A percentile compares a stretch with the other conserved stretches of the same genome.
Conservation (phyloP, 495 filamentous ascomycete species). For the Penicillium waksmanii region DNA sequence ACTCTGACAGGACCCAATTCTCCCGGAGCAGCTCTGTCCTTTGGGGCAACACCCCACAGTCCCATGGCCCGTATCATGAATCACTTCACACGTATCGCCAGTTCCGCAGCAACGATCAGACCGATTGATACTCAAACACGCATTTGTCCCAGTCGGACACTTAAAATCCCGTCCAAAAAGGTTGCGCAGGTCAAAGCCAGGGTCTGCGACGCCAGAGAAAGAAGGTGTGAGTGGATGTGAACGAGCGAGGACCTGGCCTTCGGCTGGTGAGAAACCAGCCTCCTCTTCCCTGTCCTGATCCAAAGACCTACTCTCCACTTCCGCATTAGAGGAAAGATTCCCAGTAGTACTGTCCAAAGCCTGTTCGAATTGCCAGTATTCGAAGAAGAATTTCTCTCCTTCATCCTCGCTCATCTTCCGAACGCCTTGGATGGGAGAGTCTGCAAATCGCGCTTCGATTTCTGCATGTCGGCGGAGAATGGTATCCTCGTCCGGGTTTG, state of each 20-base stretch:
- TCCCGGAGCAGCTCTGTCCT: constrained; percentile 68
- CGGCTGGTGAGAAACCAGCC: constrained; percentile 11
- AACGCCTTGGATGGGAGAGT: constrained; percentile 42
- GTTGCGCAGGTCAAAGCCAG: neutral
- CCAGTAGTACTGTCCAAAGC: constrained; percentile 9
- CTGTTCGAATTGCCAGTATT: constrained; percentile 60
- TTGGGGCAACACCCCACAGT: constrained; percentile 84
- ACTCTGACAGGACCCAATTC: constrained; percentile 62
- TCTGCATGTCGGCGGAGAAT: constrained; percentile 32
- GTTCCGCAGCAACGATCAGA: constrained; percentile 77
- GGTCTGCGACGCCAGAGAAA: constrained; percentile 34
- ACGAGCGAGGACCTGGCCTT: constrained; percentile 24
- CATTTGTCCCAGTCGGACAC: constrained; percentile 71
- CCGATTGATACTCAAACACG: constrained; percentile 69
- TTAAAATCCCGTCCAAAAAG: constrained; percentile 57
- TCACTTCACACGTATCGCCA: constrained; percentile 68
- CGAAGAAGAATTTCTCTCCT: constrained; percentile 80
- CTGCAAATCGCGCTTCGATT: constrained; percentile 20
- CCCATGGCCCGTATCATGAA: constrained; percentile 72
- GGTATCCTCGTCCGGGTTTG: neutral
- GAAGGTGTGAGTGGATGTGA: constrained; percentile 43
- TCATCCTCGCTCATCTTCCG: constrained; percentile 82
- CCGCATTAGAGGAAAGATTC: neutral
- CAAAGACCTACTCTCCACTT: constrained; percentile 2
- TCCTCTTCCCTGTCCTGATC: neutral